Conservation (phyloP, 495 filamentous ascomycete genomes). For the Hypoxylon intermedium region DNA sequence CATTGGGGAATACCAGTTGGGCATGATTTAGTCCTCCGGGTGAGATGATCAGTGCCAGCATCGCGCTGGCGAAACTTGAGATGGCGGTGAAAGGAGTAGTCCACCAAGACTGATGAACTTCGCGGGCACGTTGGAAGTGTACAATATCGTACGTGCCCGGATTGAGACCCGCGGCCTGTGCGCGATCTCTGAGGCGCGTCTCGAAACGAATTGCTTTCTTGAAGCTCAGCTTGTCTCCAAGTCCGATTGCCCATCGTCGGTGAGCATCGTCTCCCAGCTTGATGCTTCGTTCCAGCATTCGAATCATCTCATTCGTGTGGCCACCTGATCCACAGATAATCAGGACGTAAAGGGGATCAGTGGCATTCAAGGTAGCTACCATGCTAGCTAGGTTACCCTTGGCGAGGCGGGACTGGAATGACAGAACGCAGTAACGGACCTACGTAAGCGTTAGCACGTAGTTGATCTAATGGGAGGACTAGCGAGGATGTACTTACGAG, state of each 20-base stretch:
- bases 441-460: conserved; percentile 12
- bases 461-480: background rate
- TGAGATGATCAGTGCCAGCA: conserved; percentile 48
- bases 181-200: conserved; percentile 27
- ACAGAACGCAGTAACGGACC: conserved; percentile 9
- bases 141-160: conserved; percentile 62
- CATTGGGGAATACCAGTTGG: conserved; percentile 53
- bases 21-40: conserved; percentile 46
- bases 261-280: conserved; percentile 53
- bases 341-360: conserved; percentile 63
- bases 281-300: conserved; percentile 67
- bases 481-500: conserved; percentile 31
- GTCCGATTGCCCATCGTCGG: conserved; percentile 82
- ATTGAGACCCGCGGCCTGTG: conserved; percentile 21
- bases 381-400: too few species aligned
- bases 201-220: conserved; percentile 48
- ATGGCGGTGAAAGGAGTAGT: conserved; percentile 66
- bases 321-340: conserved; percentile 91
- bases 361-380: background rate
- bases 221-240: conserved; percentile 75
- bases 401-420: background rate
- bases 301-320: conserved; percentile 93
- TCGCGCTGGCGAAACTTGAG: conserved; percentile 63
- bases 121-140: conserved; percentile 72
- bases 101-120: conserved; percentile 76